Evolutionary conservation across 1,284 basidiomycete genomes (phyloP), one percentile per base, ranked within the genome.

Genomic region (Pseudozyma pruni): DNA sequence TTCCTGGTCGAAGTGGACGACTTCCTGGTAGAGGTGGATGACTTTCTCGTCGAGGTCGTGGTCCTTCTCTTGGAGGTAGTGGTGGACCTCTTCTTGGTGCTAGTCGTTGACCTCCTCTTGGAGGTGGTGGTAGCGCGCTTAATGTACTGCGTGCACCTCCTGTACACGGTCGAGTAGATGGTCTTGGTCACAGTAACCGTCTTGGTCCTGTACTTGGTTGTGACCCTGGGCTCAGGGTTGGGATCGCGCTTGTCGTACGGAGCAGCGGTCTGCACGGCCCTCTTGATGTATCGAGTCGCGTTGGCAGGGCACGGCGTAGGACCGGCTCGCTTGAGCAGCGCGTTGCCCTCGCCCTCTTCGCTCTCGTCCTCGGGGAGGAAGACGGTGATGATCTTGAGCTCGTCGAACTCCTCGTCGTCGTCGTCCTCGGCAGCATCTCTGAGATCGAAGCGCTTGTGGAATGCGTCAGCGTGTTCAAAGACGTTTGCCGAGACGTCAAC

Each of bases 301-400:
- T 42, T 40, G 7, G 51, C 51, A 13, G 67, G 67, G 34, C 67
- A 70, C 23, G 52, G 67, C 2, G 67, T 70, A 13, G 67, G 67
- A 13, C 55, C 56, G 22, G 55, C 52, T 13, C 55, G 59, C 51
- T 60, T 60, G 50, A 40, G 46, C 4, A 58, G 38, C 10, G 25
- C 54, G n/a, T 41, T 44, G 8, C 16, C 22, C 7, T 33, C 47
- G 17, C 34, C 42, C n/a, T n/a, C n/a, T n/a, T 56, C 47, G 1
- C 35, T 31, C 0, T 25, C 43, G 3, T 63, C 47, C 13, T 63
- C 55, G 27, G 67, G 67, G 8, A 63, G 40, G 52, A 70, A 70
- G n/a, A 63, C 49, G 14, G 60, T 70, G 44, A 70, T 59, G 42
- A 70, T 60, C 43, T 70, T 56, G 46, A 70, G 67, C 48, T 64